phyloP scores from a whole-genome alignment of 305 asterid species.

The Solanum aculeatissimum region DNA sequence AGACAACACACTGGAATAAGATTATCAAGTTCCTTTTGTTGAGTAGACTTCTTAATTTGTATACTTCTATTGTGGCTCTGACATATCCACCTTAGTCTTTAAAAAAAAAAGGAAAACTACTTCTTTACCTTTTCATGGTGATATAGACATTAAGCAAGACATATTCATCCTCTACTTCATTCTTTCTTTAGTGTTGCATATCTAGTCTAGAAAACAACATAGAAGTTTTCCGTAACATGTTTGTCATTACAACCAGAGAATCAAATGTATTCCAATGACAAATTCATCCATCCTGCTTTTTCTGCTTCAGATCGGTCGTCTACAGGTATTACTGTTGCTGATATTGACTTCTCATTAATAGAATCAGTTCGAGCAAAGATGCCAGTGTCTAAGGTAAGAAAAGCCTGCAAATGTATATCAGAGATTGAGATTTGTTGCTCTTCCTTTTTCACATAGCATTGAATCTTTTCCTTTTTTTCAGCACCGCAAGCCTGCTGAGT shows the following conservation, averaged over 20 bases:
- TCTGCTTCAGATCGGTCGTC: slow-evolving; percentile 43
- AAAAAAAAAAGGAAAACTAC: background rate
- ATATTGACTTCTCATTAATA: slow-evolving; percentile 55
- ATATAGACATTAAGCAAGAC: background rate
- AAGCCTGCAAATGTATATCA: background rate
- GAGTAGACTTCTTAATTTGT: background rate
- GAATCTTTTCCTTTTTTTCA: slow-evolving; percentile 13
- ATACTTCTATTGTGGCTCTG: background rate
- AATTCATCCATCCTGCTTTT: background rate
- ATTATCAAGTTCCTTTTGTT: background rate
- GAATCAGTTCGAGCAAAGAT: slow-evolving; percentile 70
- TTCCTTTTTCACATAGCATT: background rate
- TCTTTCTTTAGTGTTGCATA: background rate
- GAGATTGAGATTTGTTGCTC: background rate
- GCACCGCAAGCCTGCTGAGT: slow-evolving; percentile 74
- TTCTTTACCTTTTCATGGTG: background rate
- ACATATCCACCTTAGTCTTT: background rate
- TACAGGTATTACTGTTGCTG: slow-evolving; percentile 81
- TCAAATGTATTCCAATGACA: background rate
- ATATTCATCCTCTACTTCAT: background rate
- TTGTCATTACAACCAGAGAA: background rate
- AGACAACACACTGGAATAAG: background rate
- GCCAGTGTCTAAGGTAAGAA: slow-evolving; percentile 47
- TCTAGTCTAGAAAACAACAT: background rate
- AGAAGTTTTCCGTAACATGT: background rate